These are phyloP conservation scores for Ascochyta lentis DNA, from an alignment of 2,329 filamentous ascomycete genomes.

Conservation along the genomic window DNA sequence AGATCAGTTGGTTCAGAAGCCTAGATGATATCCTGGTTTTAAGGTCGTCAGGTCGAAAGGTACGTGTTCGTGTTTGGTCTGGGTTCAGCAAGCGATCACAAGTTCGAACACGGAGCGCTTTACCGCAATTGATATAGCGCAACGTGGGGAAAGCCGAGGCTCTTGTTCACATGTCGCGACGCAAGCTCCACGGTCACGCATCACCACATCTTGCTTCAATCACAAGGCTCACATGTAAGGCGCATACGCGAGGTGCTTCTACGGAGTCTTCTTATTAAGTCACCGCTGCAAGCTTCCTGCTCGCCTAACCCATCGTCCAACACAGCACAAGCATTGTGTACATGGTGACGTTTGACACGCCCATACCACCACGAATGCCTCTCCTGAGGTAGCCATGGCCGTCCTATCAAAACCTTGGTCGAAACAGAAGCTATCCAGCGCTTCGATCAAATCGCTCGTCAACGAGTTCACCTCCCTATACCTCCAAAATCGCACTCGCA, in stretches of 20 bases:
- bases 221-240: slow-evolving; percentile 19
- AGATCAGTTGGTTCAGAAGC: slow-evolving; percentile 29
- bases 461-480: slow-evolving; percentile 49
- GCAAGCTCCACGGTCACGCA: slow-evolving; percentile 18
- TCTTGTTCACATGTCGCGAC: slow-evolving; percentile 29
- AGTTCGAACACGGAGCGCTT: background rate
- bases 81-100: background rate
- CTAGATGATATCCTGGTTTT: slow-evolving; percentile 6
- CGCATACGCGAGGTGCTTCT: slow-evolving; percentile 1
- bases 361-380: slow-evolving; percentile 24
- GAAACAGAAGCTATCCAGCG: slow-evolving; percentile 38
- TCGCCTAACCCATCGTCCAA: background rate
- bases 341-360: slow-evolving; percentile 10
- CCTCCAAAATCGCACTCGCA: slow-evolving; percentile 49
- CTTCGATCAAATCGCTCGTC: slow-evolving; percentile 45
- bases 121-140: background rate
- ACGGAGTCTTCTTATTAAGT: background rate
- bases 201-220: slow-evolving; percentile 7
- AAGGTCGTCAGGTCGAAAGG: background rate
- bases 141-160: slow-evolving; percentile 34
- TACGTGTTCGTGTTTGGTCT: background rate
- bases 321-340: background rate
- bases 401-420: slow-evolving; percentile 50
- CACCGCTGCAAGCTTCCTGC: background rate
- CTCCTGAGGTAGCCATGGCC: slow-evolving; percentile 44